These are phyloP conservation scores for Annulohypoxylon moriforme DNA, from an alignment of 495 filamentous ascomycete species.

Conservation along the genomic window DNA sequence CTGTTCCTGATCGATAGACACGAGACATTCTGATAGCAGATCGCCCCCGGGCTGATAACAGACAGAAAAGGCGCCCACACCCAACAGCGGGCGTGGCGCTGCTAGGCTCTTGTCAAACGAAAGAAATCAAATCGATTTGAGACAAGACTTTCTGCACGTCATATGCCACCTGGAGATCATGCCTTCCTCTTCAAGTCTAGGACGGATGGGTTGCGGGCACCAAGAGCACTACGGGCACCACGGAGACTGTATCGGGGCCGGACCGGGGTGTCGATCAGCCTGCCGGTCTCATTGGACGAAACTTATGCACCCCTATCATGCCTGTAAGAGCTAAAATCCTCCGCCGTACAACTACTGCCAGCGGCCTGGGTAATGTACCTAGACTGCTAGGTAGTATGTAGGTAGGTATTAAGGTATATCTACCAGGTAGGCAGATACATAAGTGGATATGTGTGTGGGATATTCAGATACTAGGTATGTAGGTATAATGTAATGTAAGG, in stretches of 20 bases:
- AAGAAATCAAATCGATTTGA: slow-evolving; percentile 44
- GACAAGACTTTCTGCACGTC: slow-evolving; percentile 46
- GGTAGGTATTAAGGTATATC: not conserved
- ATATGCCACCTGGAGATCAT: slow-evolving; percentile 45
- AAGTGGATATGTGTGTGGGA: not conserved
- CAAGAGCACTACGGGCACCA: slow-evolving; percentile 24
- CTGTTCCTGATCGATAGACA: slow-evolving; percentile 49
- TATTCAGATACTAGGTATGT: not conserved
- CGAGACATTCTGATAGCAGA: slow-evolving; percentile 45
- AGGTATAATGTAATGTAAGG: not conserved
- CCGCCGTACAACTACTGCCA: slow-evolving; percentile 23
- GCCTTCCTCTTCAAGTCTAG: slow-evolving; percentile 45
- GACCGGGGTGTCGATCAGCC: slow-evolving; percentile 31
- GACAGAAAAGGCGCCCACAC: slow-evolving; percentile 10
- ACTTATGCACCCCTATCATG: slow-evolving; percentile 36
- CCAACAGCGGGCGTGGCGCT: slow-evolving; percentile 27
- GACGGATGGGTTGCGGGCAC: slow-evolving; percentile 23
- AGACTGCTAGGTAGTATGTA: no score
- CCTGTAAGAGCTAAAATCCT: slow-evolving; percentile 42
- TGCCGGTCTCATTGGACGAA: slow-evolving; percentile 32
- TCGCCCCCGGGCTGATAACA: slow-evolving; percentile 41
- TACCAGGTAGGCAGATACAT: not conserved
- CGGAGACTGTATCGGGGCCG: slow-evolving; percentile 37
- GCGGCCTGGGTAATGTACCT: slow-evolving; percentile 25
- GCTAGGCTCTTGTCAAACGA: slow-evolving; percentile 30